phyloP scores from a whole-genome alignment of 2,329 filamentous ascomycete species.

The Teratosphaeria gauchensis region DNA sequence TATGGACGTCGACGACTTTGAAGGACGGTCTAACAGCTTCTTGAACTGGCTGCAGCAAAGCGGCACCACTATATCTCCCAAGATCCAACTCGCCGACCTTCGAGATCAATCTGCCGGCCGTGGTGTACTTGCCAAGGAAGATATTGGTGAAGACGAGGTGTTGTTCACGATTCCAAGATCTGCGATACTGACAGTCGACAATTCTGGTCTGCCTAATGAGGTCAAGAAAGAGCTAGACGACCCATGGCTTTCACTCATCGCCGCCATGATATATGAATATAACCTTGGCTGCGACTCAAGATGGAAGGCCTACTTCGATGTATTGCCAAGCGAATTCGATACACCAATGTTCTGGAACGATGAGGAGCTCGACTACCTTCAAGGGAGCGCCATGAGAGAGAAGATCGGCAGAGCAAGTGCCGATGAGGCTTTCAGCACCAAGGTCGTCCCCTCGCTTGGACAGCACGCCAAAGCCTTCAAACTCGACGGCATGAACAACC shows the following conservation, averaged over 20 bases:
- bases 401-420: conserved; percentile 69
- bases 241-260: conserved; percentile 52
- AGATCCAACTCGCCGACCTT: conserved; percentile 50
- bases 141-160: conserved; percentile 64
- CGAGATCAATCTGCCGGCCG: conserved; percentile 47
- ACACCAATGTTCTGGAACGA: conserved; percentile 85
- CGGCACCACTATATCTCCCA: conserved; percentile 47
- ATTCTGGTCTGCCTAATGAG: conserved; percentile 51
- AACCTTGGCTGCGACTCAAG: conserved; percentile 49
- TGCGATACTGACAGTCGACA: conserved; percentile 61
- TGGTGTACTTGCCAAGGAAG: conserved; percentile 58
- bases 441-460: conserved; percentile 45
- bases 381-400: conserved; percentile 63
- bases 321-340: conserved; percentile 64
- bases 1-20: not conserved
- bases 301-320: conserved; percentile 70
- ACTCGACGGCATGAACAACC: conserved; percentile 31
- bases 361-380: conserved; percentile 59
- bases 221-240: conserved; percentile 26
- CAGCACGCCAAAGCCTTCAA: conserved; percentile 30
- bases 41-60: conserved; percentile 47
- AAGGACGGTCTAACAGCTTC: conserved; percentile 29
- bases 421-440: conserved; percentile 56
- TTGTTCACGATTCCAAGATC: conserved; percentile 71
- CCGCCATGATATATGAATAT: conserved; percentile 71